Conservation (phyloP, 257 asterid species). For the Thymus quinquecostatus region DNA sequence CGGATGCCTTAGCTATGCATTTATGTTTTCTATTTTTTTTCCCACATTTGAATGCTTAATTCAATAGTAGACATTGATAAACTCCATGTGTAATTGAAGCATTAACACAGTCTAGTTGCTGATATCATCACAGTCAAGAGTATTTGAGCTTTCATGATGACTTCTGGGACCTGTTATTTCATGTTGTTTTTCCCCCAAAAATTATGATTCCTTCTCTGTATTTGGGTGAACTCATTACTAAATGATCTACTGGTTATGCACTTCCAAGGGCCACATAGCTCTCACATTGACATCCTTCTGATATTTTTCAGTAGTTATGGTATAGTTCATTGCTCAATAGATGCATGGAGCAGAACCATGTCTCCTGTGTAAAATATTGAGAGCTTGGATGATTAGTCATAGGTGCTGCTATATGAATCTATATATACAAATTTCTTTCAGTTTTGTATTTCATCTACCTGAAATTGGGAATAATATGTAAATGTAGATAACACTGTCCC, state of each 20-base stretch:
- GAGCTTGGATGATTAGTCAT: slow-evolving; percentile 53
- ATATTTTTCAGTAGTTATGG: not conserved
- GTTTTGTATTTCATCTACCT: slow-evolving; percentile 34
- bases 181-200: not conserved
- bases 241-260: slow-evolving; percentile 56
- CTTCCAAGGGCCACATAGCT: slow-evolving; percentile 75
- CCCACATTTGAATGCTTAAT: too few species aligned
- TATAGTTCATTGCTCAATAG: slow-evolving; percentile 60
- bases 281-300: slow-evolving; percentile 55
- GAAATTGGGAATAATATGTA: slow-evolving; percentile 23
- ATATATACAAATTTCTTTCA: slow-evolving; percentile 14
- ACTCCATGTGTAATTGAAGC: not conserved
- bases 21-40: too few species aligned
- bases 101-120: not conserved
- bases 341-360: slow-evolving; percentile 57
- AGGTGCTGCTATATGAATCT: slow-evolving; percentile 39
- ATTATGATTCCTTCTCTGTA: not conserved
- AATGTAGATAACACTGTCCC: slow-evolving; percentile 1
- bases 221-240: not conserved
- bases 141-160: not conserved
- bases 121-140: not conserved
- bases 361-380: slow-evolving; percentile 48
- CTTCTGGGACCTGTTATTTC: not conserved
- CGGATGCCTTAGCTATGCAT: not conserved
- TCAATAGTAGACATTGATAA: not conserved